Percentiles rank a stretch among this genome's conserved stretches.
These are phyloP conservation scores for Veloporphyrellus conicus DNA, from an alignment of 1,284 basidiomycete genomes.

Conservation along the genomic window DNA sequence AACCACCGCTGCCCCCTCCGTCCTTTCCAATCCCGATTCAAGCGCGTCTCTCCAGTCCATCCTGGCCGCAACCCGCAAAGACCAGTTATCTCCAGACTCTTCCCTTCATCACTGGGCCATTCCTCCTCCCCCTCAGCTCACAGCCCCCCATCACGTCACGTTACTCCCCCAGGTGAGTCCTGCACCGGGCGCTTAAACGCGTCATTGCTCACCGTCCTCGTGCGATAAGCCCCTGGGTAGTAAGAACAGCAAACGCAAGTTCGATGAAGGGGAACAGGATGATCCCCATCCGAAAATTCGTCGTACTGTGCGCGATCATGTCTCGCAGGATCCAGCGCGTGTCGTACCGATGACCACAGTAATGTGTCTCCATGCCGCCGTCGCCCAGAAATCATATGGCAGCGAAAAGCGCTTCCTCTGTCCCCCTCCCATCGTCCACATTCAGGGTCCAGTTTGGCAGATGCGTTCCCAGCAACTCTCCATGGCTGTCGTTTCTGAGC, in stretches of 20 bases:
- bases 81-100: constrained; percentile 38
- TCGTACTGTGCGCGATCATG: constrained; percentile 73
- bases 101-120: constrained; percentile 43
- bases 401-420: constrained; percentile 89
- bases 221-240: constrained; percentile 31
- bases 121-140: constrained; percentile 25
- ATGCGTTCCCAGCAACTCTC: constrained; percentile 76
- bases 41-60: constrained; percentile 63
- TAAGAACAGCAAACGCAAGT: constrained; percentile 62
- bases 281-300: constrained; percentile 76
- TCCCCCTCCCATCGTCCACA: constrained; percentile 83
- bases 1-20: constrained; percentile 35
- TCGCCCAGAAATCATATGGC: constrained; percentile 89
- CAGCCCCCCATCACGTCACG: constrained; percentile 29
- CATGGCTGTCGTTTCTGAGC: constrained; percentile 83
- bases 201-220: constrained; percentile 19
- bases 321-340: constrained; percentile 64
- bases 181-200: constrained; percentile 30
- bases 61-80: constrained; percentile 46
- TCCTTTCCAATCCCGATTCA: constrained; percentile 44
- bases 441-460: constrained; percentile 79
- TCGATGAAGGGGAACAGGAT: constrained; percentile 61
- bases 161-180: constrained; percentile 30
- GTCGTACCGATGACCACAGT: constrained; percentile 84
- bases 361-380: constrained; percentile 81